Evolutionary conservation across 2,329 filamentous ascomycete species (phyloP).

Genomic region (Helminthosporium solani): DNA sequence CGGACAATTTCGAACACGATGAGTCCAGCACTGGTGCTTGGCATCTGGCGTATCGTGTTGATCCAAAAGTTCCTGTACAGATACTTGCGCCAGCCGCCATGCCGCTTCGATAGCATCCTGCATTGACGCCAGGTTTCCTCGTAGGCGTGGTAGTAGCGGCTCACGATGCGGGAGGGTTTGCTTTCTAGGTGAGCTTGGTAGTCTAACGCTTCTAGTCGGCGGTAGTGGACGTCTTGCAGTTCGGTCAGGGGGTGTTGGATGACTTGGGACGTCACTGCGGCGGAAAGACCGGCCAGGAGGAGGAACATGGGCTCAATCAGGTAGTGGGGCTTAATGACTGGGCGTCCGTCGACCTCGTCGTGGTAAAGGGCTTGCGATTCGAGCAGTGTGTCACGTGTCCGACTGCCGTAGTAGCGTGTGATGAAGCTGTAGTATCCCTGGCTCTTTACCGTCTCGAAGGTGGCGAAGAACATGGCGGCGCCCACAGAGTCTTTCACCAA

Average conservation of each 20-base stretch:
- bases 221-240: slow-evolving; percentile 72
- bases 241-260: slow-evolving; percentile 71
- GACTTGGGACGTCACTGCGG: slow-evolving; percentile 67
- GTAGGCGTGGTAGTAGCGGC: slow-evolving; percentile 70
- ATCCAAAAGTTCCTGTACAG: slow-evolving; percentile 72
- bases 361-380: slow-evolving; percentile 21
- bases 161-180: slow-evolving; percentile 45
- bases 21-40: slow-evolving; percentile 72
- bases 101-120: slow-evolving; percentile 57
- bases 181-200: slow-evolving; percentile 49
- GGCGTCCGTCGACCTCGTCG: slow-evolving; percentile 33
- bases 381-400: slow-evolving; percentile 31
- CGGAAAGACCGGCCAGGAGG: slow-evolving; percentile 66
- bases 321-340: slow-evolving; percentile 71
- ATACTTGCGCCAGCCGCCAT: slow-evolving; percentile 61
- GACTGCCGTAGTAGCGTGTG: slow-evolving; percentile 62
- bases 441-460: slow-evolving; percentile 74
- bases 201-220: slow-evolving; percentile 71
- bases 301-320: slow-evolving; percentile 72
- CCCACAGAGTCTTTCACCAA: slow-evolving; percentile 70
- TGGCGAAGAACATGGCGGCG: slow-evolving; percentile 70
- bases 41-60: slow-evolving; percentile 71
- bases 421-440: slow-evolving; percentile 73
- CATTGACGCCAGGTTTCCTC: slow-evolving; percentile 66
- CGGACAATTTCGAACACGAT: slow-evolving; percentile 78